These are phyloP conservation scores for Macadamia integrifolia DNA, from an alignment of 164 flowering plant genomes.

Conservation along the genomic window DNA sequence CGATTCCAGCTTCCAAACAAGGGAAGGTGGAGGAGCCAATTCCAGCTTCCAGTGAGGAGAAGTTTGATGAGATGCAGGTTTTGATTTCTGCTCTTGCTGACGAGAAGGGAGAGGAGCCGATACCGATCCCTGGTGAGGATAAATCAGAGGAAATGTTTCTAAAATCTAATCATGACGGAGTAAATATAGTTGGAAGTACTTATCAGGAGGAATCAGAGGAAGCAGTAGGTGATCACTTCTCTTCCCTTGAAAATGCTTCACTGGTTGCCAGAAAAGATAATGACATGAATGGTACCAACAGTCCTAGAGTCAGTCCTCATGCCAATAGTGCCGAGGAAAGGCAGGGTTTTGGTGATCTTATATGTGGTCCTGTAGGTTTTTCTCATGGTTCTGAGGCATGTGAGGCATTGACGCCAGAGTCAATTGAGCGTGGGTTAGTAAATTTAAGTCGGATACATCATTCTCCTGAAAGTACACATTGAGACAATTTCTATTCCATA, in stretches of 20 bases:
- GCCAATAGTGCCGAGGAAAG: constrained; percentile 5
- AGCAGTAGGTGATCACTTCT: background rate
- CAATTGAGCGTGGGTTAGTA: constrained; percentile 56
- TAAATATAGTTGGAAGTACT: background rate
- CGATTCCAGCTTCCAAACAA: constrained; percentile 1
- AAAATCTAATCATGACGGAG: background rate
- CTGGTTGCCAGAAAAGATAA: constrained; percentile 1
- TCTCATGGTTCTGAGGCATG: constrained; percentile 31
- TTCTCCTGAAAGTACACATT: constrained; percentile 96
- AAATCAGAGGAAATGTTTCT: background rate
- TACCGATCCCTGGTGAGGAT: background rate
- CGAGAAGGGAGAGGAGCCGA: background rate
- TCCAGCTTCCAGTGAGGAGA: constrained; percentile 1
- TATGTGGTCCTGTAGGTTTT: constrained; percentile 26
- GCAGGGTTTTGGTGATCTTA: constrained; percentile 2
- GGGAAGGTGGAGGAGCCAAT: constrained; percentile 6
- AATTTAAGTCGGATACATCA: constrained; percentile 85
- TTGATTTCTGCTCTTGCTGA: background rate
- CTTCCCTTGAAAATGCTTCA: constrained; percentile 9
- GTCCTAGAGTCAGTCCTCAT: constrained; percentile 3
- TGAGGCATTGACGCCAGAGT: constrained; percentile 52
- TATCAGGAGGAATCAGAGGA: constrained; percentile 6
- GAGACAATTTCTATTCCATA: constrained; percentile 52
- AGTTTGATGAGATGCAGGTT: background rate
- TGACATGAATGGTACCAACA: background rate